Base-by-base conservation (phyloP, 768 basidiomycete species). In the Suillus sp. region DNA sequence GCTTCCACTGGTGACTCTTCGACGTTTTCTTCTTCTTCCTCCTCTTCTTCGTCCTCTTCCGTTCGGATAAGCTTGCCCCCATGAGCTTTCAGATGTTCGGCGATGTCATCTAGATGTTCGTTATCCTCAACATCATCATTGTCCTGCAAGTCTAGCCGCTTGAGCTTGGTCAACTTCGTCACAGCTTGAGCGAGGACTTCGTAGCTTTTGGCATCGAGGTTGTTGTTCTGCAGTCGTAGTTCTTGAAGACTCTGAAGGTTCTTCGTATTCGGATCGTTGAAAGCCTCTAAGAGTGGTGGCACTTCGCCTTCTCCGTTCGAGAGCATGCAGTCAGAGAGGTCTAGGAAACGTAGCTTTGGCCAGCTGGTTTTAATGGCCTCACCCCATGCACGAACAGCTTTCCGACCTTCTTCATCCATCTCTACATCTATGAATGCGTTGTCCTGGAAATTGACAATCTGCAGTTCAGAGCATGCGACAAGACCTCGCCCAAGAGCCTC, bases 141-240 rank as follows among this genome's bases (percentile, higher is more conserved):
- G 78, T 92, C 94, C 71, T 96, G 95, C 64, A 98, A 70, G 74
- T 98, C 96, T 59, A 99, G 75, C 60, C 75, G 79, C 77, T 78
- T 87, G 50, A 99, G 75, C 43, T 76, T 76, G 30, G 79, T 75
- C 53, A 95, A 74, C 47, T 87, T 78, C 25, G 80, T 79, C 61
- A 98, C 85, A 1, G 85, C 88, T 25, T 82, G 74, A 1, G 90
- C 86, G 32, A 99, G 80, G 5, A 92, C 72, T 34, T 81, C 78
- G 63, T 93, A 89, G 11, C 92, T 82, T 51, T 83, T 75, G 5
- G 81, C 76, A 66, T 95, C 91, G 51, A 98, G 82, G 69, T 99
- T 95, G 74, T 96, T 95, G 72, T 96, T 97, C 78, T 98, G 93
- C 40, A 99, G 80, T 68, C 89, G 89, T 54, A 99, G 81, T 10